Evolutionary conservation across 176 grass and related monocot species (phyloP).

Genomic region (Raddia distichophylla): DNA sequence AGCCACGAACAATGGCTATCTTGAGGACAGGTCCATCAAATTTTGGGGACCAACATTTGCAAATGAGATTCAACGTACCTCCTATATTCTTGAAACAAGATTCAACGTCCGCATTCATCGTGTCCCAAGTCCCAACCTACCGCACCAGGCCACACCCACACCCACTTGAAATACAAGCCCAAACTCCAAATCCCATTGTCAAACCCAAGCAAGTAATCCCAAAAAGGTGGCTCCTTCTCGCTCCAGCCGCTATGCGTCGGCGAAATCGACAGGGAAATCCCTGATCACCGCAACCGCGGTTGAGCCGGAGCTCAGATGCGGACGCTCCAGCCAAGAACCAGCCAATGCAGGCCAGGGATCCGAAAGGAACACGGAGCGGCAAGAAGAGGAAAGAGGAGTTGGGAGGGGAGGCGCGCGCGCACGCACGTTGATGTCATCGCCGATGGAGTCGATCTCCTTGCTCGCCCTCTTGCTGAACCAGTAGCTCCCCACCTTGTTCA

Average conservation of each 20-base stretch:
- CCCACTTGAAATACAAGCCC: not conserved
- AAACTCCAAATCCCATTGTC: not conserved
- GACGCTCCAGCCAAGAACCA: not conserved
- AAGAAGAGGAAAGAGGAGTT: not conserved
- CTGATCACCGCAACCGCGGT: not conserved
- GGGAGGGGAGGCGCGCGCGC: not conserved
- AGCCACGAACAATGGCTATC: not conserved
- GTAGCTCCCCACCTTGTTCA: conserved; percentile 95
- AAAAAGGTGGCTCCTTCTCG: not conserved
- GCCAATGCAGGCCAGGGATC: conserved; percentile 4
- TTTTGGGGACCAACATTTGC: not conserved
- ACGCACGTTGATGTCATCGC: conserved; percentile 75
- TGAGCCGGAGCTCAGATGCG: not conserved
- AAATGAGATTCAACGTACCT: not conserved
- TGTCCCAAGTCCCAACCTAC: too few relatives aligned
- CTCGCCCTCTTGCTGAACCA: conserved; percentile 87
- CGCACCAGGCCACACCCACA: too few relatives aligned
- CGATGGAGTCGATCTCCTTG: conserved; percentile 95
- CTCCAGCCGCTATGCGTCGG: not conserved
- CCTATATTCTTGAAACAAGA: not conserved
- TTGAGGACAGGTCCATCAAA: not conserved
- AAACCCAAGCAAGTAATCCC: not conserved
- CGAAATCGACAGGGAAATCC: not conserved
- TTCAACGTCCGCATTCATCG: too few relatives aligned
- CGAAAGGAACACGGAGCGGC: not conserved